phyloP scores from a whole-genome alignment of 495 filamentous ascomycete genomes.

The Acidomyces sp. region DNA sequence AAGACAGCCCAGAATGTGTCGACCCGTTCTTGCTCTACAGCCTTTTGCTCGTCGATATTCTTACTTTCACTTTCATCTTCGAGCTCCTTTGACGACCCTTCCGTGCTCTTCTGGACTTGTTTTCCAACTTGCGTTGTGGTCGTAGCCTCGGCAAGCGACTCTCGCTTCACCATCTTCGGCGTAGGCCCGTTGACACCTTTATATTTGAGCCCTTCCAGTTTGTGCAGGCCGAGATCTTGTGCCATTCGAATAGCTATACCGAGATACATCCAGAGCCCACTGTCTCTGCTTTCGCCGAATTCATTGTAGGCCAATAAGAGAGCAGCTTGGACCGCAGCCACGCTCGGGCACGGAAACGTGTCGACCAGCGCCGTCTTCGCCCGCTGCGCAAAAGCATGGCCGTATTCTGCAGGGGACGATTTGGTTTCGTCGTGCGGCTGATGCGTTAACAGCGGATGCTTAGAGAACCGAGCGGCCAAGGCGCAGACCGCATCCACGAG shows the following conservation, averaged over 20 bases:
- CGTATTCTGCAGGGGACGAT: constrained; percentile 37
- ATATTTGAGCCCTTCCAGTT: constrained; percentile 58
- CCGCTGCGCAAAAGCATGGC: constrained; percentile 62
- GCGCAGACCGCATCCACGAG: constrained; percentile 78
- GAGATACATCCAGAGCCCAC: constrained; percentile 81
- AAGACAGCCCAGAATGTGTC: constrained; percentile 82
- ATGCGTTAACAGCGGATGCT: constrained; percentile 45
- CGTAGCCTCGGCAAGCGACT: constrained; percentile 10
- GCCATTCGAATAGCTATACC: constrained; percentile 78
- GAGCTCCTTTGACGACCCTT: constrained; percentile 18
- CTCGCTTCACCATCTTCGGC: constrained; percentile 38
- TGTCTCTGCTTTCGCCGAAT: constrained; percentile 74
- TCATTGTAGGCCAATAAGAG: constrained; percentile 73
- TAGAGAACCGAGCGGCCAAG: constrained; percentile 67
- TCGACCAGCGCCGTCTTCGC: constrained; percentile 63
- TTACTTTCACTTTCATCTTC: constrained; percentile 31
- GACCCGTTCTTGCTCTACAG: constrained; percentile 53
- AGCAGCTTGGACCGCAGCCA: constrained; percentile 67
- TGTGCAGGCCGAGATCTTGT: constrained; percentile 70
- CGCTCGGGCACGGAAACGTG: constrained; percentile 61
- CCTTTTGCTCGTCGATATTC: constrained; percentile 41
- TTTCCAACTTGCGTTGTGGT: constrained; percentile 1
- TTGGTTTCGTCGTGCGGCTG: constrained; percentile 24
- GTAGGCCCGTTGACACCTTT: constrained; percentile 44
- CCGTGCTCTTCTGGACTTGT: neutral